Evolutionary conservation across 2,329 filamentous ascomycete species (phyloP).

Genomic region (Talaromyces sp.): DNA sequence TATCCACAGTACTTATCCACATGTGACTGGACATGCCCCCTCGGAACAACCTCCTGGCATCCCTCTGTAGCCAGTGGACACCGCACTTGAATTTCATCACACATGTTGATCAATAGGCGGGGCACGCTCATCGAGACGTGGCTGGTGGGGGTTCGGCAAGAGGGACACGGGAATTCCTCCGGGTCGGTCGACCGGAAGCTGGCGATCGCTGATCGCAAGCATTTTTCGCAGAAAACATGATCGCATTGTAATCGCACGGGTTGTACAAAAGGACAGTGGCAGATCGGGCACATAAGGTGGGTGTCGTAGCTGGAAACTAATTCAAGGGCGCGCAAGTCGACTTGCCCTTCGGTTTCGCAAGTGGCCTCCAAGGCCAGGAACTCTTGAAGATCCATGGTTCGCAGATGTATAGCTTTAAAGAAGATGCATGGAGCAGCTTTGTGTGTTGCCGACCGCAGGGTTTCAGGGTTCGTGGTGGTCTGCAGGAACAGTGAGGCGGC

Average conservation of each 20-base stretch:
- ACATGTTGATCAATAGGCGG: constrained; percentile 62
- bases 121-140: constrained; percentile 50
- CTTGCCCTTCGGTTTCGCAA: constrained; percentile 29
- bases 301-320: constrained; percentile 59
- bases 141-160: constrained; percentile 54
- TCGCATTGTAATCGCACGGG: constrained; percentile 63
- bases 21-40: constrained; percentile 61
- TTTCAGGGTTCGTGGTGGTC: neutral
- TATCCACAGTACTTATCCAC: constrained; percentile 64
- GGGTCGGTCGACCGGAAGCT: constrained; percentile 33
- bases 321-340: constrained; percentile 62
- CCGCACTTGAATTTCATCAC: constrained; percentile 62
- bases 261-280: constrained; percentile 63
- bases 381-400: constrained; percentile 36
- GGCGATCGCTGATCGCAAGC: constrained; percentile 55
- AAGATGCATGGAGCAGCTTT: neutral
- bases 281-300: constrained; percentile 67
- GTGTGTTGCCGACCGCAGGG: neutral
- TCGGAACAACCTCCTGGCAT: constrained; percentile 56
- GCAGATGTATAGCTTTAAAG: neutral
- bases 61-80: constrained; percentile 60
- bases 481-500: constrained; percentile 11
- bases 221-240: constrained; percentile 65
- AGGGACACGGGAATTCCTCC: constrained; percentile 55
- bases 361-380: constrained; percentile 34